phyloP scores from a whole-genome alignment of 495 filamentous ascomycete genomes.

The Aspergillus asperescens region DNA sequence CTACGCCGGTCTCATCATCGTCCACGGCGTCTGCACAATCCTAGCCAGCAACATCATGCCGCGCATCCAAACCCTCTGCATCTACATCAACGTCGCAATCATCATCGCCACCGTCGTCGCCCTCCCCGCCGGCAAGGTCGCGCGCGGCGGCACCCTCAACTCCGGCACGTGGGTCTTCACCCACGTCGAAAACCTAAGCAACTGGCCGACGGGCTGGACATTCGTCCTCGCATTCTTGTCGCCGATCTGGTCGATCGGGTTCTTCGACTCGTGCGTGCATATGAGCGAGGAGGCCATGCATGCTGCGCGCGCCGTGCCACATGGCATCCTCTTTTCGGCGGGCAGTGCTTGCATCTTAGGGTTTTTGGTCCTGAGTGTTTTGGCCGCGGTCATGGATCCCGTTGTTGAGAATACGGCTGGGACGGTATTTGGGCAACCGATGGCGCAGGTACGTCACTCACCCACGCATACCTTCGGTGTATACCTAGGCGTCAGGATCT shows the following conservation, averaged over 20 bases:
- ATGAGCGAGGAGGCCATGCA: slow-evolving; percentile 59
- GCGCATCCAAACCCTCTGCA: slow-evolving; percentile 59
- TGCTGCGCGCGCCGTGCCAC: slow-evolving; percentile 54
- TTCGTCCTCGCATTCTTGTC: slow-evolving; percentile 58
- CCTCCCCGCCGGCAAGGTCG: slow-evolving; percentile 51
- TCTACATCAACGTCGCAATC: slow-evolving; percentile 57
- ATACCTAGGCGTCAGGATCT: too few species aligned
- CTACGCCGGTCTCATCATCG: slow-evolving; percentile 53
- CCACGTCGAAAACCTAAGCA: slow-evolving; percentile 46
- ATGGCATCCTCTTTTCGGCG: slow-evolving; percentile 47
- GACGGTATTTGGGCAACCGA: slow-evolving; percentile 40
- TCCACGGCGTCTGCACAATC: slow-evolving; percentile 55
- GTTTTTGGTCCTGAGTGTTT: slow-evolving; percentile 49
- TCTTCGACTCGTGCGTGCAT: slow-evolving; percentile 47
- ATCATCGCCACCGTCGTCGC: slow-evolving; percentile 62
- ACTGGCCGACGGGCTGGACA: slow-evolving; percentile 53
- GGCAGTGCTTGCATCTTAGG: slow-evolving; percentile 45
- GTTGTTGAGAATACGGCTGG: slow-evolving; percentile 31
- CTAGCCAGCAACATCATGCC: slow-evolving; percentile 57
- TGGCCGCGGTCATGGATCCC: slow-evolving; percentile 37
- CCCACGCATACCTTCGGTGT: too few species aligned
- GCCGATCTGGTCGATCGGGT: slow-evolving; percentile 61
- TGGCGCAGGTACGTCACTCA: slow-evolving; percentile 35
- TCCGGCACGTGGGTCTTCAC: slow-evolving; percentile 38
- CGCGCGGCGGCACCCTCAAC: slow-evolving; percentile 31